Conservation (phyloP, 306 rosid species). For the Gillenia trifoliata region DNA sequence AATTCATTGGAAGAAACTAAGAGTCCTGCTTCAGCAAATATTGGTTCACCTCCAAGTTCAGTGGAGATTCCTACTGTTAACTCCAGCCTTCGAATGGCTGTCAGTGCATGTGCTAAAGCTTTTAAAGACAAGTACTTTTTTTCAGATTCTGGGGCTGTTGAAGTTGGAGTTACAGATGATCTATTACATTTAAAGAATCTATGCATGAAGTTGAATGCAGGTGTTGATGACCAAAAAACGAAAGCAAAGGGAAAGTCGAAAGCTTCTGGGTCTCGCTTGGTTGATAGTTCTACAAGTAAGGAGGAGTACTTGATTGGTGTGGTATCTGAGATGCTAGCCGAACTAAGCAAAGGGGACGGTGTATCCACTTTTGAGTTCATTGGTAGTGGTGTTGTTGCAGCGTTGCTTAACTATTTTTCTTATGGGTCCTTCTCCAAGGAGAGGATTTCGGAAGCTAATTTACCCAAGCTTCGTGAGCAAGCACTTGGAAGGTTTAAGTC, state of each 20-base stretch:
- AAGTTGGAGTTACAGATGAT: slow-evolving; percentile 90
- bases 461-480: slow-evolving; percentile 81
- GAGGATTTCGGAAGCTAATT: slow-evolving; percentile 56
- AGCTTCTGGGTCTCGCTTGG: slow-evolving; percentile 54
- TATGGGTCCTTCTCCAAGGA: slow-evolving; percentile 87
- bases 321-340: slow-evolving; percentile 80
- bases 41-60: slow-evolving; percentile 78
- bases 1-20: slow-evolving; percentile 64
- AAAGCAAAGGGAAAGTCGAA: slow-evolving; percentile 82
- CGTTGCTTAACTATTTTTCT: slow-evolving; percentile 84
- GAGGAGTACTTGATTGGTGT: slow-evolving; percentile 72
- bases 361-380: slow-evolving; percentile 97
- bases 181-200: slow-evolving; percentile 74
- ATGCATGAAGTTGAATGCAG: slow-evolving; percentile 67
- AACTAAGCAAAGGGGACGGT: slow-evolving; percentile 95
- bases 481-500: slow-evolving; percentile 78
- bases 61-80: slow-evolving; percentile 62
- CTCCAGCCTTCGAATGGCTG: slow-evolving; percentile 67
- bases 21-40: slow-evolving; percentile 50
- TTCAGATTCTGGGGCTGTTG: slow-evolving; percentile 66
- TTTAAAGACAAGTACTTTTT: slow-evolving; percentile 90
- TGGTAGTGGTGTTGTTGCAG: slow-evolving; percentile 92
- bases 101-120: slow-evolving; percentile 72
- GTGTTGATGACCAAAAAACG: slow-evolving; percentile 70
- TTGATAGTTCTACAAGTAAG: slow-evolving; percentile 38